These are phyloP conservation scores for Dactylellina cionopaga DNA, from an alignment of 2,329 filamentous ascomycete genomes.

Conservation along the genomic window DNA sequence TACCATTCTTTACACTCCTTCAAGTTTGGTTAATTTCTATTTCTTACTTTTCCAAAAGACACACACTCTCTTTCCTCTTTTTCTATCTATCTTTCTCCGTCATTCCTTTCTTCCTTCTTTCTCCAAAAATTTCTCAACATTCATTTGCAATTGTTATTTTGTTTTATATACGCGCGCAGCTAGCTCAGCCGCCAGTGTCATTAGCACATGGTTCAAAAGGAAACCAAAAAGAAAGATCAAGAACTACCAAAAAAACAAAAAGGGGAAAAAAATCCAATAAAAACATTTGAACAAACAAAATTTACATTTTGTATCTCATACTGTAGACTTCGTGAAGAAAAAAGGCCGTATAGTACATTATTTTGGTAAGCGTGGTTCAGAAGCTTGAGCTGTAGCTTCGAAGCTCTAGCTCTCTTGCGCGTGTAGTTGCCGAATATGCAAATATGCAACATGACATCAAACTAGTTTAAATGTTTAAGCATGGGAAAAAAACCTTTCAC, in stretches of 20 bases:
- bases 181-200: not conserved
- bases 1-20: slow-evolving; percentile 31
- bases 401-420: too few species aligned
- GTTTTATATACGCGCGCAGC: not conserved
- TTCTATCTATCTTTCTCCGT: not conserved
- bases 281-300: not conserved
- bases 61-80: slow-evolving; percentile 23
- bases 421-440: too few species aligned
- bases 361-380: too few species aligned
- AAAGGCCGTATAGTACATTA: too few species aligned
- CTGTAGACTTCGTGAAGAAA: too few species aligned
- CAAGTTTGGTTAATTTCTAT: slow-evolving; percentile 42
- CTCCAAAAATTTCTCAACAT: not conserved
- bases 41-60: not conserved
- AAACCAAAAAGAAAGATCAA: not conserved
- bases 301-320: not conserved
- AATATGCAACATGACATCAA: too few species aligned
- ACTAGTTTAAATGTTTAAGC: too few species aligned
- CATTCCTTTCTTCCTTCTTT: not conserved
- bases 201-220: slow-evolving; percentile 1
- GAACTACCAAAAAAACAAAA: not conserved
- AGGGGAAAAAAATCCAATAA: slow-evolving; percentile 6
- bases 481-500: too few species aligned
- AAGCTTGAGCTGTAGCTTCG: too few species aligned
- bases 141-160: not conserved